Evolutionary conservation across 2,329 filamentous ascomycete genomes (phyloP).

Genomic region (Trichoderma cornu-damae): DNA sequence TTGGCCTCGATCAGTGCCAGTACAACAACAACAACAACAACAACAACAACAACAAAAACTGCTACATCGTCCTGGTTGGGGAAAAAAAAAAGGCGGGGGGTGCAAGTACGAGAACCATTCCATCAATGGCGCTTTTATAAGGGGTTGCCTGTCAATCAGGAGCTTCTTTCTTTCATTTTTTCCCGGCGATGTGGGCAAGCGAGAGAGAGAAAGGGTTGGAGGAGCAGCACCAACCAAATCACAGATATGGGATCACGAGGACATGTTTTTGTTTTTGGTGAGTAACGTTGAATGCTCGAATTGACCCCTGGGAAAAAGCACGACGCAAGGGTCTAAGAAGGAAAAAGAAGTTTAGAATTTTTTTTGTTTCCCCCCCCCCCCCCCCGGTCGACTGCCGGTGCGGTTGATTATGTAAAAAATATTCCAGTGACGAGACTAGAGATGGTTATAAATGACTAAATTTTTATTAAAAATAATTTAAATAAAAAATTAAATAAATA

Average conservation of each 20-base stretch:
- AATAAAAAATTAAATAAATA: too few species aligned
- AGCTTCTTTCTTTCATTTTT: neutral
- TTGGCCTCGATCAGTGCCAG: neutral
- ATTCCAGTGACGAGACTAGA: neutral
- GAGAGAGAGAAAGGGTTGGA: conserved; percentile 12
- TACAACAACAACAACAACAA: too few species aligned
- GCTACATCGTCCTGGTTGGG: too few species aligned
- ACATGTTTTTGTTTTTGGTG: conserved; percentile 1
- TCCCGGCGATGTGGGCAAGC: conserved; percentile 12
- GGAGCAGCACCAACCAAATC: neutral
- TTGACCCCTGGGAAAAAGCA: too few species aligned
- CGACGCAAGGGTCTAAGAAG: conserved; percentile 13
- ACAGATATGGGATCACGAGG: conserved; percentile 15
- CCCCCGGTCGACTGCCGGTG: neutral
- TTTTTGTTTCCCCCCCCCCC: too few species aligned
- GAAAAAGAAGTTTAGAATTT: neutral
- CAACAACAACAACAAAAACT: too few species aligned
- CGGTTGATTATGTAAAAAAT: conserved; percentile 7
- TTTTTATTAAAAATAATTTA: too few species aligned
- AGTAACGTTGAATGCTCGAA: conserved; percentile 12
- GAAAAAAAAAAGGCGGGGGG: too few species aligned
- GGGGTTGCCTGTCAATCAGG: conserved; percentile 15
- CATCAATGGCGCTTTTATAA: neutral
- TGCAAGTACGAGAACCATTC: neutral
- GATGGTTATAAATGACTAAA: too few species aligned